A percentile compares a stretch with the other conserved stretches of the same genome.
phyloP scores from a whole-genome alignment of 1,284 basidiomycete genomes.

The Leccinum insigne region DNA sequence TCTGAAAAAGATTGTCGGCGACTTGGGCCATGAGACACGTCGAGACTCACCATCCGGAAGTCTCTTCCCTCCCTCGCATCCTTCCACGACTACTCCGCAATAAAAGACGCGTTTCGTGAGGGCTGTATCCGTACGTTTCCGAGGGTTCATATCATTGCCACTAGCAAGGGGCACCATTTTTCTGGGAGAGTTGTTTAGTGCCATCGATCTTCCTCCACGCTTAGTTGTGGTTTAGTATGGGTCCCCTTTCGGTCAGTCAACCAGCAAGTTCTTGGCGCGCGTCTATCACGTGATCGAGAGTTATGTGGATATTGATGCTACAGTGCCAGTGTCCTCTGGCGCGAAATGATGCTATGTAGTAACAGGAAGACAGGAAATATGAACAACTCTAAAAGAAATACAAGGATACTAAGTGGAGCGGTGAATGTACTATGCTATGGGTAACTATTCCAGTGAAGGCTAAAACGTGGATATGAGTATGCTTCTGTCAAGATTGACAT shows the following conservation, averaged over 20 bases:
- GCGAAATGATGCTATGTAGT: not conserved
- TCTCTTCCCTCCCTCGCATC: constrained; percentile 62
- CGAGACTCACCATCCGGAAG: constrained; percentile 62
- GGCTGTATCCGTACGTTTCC: constrained; percentile 38
- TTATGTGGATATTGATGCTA: not conserved
- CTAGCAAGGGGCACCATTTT: constrained; percentile 68
- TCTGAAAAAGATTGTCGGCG: constrained; percentile 43
- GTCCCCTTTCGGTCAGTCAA: not conserved
- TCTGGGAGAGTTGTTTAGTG: constrained; percentile 58
- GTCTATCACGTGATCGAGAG: constrained; percentile 30
- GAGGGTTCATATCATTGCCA: constrained; percentile 55
- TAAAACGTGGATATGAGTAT: constrained; percentile 21
- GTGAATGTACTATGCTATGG: constrained; percentile 10
- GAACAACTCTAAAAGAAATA: constrained; percentile 14
- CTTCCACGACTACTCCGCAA: constrained; percentile 81
- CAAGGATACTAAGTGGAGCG: constrained; percentile 14
- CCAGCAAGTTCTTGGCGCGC: not conserved
- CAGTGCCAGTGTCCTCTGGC: not conserved
- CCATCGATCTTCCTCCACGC: constrained; percentile 37
- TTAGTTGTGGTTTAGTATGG: constrained; percentile 6
- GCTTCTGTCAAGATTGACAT: constrained; percentile 13
- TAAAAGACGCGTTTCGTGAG: constrained; percentile 75
- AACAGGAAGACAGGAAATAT: constrained; percentile 2
- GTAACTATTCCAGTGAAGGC: constrained; percentile 12
- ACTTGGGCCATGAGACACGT: not conserved